Base-by-base conservation (phyloP, 192 early-diverging fungal species). In the Umbelopsis sp. region DNA sequence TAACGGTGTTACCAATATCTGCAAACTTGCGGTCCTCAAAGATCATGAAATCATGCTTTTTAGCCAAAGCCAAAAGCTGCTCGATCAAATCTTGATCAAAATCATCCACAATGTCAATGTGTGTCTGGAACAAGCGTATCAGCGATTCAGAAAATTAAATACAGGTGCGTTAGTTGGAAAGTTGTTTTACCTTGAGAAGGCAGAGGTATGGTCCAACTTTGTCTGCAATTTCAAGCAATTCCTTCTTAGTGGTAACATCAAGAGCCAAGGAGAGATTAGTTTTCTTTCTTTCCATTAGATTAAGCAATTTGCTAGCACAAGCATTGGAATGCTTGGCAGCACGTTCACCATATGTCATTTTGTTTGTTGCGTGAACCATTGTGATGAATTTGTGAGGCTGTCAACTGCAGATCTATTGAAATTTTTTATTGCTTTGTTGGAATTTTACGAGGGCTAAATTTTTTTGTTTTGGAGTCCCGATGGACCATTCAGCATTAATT, bases 1-100 rank as follows among this genome's bases (percentile, higher is more conserved):
- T 95, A 75, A 98, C 98, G 24, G 97, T 99, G 78, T 98, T 97
- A 84, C 92, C 97, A 79, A 98, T 98, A 76, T 98, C 97, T 59
- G 96, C 96, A 85, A 98, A 98, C 84, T 98, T 98, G 81, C 97
- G 91, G 83, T 98, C 97, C 77, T 99, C 97, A 78, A 98, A 98
- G 74, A 99, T 98, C 82, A 99, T 71, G 83, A 97, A 99, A 74
- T 94, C 87, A 80, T 98, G 96, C 78, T 93, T 91, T 44, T 86
- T 82, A 17, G 93, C 87, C 66, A 99, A 86, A 0, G 76, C 86
- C 43, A 83, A 79, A 26, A 99, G 89, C 74, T 89, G 83, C 9
- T 75, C 82, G 21, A 94, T 88, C 65, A 97, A 80, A 73, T 96
- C 91, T 36, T 79, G 72, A 78, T 97, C 96, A 91, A 98, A 99